Conservation (phyloP, 2,329 filamentous ascomycete species). For the Paecilomyces fulvus region DNA sequence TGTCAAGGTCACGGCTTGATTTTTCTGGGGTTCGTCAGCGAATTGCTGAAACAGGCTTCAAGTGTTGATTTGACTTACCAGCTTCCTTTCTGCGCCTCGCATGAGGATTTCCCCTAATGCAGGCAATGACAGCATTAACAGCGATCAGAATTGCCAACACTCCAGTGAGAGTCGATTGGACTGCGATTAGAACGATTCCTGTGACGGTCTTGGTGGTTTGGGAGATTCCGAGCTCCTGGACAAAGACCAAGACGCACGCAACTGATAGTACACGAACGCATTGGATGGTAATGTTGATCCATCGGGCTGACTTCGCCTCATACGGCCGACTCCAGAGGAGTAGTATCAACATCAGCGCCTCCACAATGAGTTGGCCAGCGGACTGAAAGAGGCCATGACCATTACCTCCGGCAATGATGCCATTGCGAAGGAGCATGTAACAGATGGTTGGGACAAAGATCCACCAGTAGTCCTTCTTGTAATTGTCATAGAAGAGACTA, state of each 20-base stretch:
- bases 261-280: conserved; percentile 82
- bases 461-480: conserved; percentile 96
- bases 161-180: conserved; percentile 77
- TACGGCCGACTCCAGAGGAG: conserved; percentile 81
- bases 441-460: conserved; percentile 80
- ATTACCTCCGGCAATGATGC: conserved; percentile 73
- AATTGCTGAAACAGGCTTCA: conserved; percentile 8
- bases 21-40: conserved; percentile 52
- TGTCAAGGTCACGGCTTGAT: conserved; percentile 65
- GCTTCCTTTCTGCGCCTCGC: conserved; percentile 79
- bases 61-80: conserved; percentile 50
- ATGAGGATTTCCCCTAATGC: conserved; percentile 83
- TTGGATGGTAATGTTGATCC: conserved; percentile 91
- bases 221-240: conserved; percentile 80
- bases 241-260: conserved; percentile 81
- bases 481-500: conserved; percentile 93
- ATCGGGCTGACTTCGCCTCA: conserved; percentile 75
- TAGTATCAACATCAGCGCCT: conserved; percentile 67
- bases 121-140: conserved; percentile 78
- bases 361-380: conserved; percentile 69
- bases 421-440: conserved; percentile 86
- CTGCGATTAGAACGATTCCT: conserved; percentile 84
- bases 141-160: conserved; percentile 77
- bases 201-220: conserved; percentile 92
- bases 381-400: conserved; percentile 79